Evolutionary conservation across 2,329 filamentous ascomycete genomes (phyloP).

Genomic region (Laburnicola sp.): DNA sequence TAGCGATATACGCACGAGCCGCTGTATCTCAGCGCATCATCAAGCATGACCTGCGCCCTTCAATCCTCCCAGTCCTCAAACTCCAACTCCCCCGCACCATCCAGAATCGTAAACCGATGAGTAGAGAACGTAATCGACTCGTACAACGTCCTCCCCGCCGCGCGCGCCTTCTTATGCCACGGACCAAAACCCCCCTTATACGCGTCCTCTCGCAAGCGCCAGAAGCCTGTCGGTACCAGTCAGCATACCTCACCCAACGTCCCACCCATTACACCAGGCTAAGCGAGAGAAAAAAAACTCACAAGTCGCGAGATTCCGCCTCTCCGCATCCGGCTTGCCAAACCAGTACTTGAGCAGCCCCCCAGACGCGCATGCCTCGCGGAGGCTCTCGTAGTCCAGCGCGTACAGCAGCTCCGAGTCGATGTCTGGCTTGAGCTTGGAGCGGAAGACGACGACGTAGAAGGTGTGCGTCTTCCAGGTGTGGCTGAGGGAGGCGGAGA

Average conservation of each 20-base stretch:
- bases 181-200: conserved; percentile 62
- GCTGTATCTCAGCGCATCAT: too few species aligned
- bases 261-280: not conserved
- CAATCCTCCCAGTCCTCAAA: conserved; percentile 34
- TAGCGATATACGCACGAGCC: too few species aligned
- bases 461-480: conserved; percentile 67
- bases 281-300: conserved; percentile 29
- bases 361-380: conserved; percentile 76
- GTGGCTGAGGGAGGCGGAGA: conserved; percentile 53
- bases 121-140: conserved; percentile 48
- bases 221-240: conserved; percentile 59
- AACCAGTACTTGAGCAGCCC: conserved; percentile 95
- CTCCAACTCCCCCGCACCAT: conserved; percentile 65
- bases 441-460: conserved; percentile 85
- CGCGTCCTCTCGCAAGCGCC: conserved; percentile 63
- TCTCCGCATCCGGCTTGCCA: conserved; percentile 68
- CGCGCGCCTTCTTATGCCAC: conserved; percentile 59
- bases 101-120: conserved; percentile 62
- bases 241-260: not conserved
- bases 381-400: conserved; percentile 77
- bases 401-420: conserved; percentile 69
- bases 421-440: conserved; percentile 67
- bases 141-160: conserved; percentile 53
- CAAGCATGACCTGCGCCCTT: too few species aligned
- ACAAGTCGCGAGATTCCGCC: conserved; percentile 78